Evolutionary conservation across 805 yeast genomes (phyloP).

Genomic region (Debaryomyces tyrocola): DNA sequence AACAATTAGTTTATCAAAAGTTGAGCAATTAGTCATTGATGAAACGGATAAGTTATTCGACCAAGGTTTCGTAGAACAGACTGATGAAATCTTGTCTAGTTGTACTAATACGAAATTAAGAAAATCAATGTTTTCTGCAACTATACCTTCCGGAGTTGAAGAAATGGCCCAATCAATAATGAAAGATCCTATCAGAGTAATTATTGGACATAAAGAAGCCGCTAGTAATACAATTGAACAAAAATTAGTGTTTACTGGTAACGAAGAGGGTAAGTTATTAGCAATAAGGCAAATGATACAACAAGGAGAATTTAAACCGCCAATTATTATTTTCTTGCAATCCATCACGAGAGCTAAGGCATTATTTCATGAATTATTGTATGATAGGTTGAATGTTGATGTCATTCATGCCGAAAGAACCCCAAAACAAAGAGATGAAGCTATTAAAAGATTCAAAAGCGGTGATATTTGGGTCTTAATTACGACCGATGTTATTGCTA

Average conservation of each 20-base stretch:
- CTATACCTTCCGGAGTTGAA: constrained; percentile 91
- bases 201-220: constrained; percentile 92
- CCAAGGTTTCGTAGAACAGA: constrained; percentile 81
- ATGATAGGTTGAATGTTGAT: constrained; percentile 90
- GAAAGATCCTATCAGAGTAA: constrained; percentile 81
- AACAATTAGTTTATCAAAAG: constrained; percentile 57
- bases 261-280: constrained; percentile 90
- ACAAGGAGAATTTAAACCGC: constrained; percentile 86
- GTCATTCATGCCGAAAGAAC: constrained; percentile 96
- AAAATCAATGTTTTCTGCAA: constrained; percentile 89
- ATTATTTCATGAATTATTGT: constrained; percentile 84
- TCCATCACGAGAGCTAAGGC: constrained; percentile 94
- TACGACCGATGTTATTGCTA: constrained; percentile 91
- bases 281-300: constrained; percentile 88
- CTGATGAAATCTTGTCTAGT: constrained; percentile 74
- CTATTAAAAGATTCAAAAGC: constrained; percentile 76
- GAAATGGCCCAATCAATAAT: constrained; percentile 82
- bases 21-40: constrained; percentile 82
- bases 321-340: constrained; percentile 88
- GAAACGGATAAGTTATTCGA: constrained; percentile 96
- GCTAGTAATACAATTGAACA: constrained; percentile 85
- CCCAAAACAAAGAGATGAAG: constrained; percentile 79
- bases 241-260: constrained; percentile 80
- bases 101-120: constrained; percentile 54
- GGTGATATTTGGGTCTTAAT: constrained; percentile 97